phyloP scores from a whole-genome alignment of 441 rosid species.

The Mallotus japonicus region DNA sequence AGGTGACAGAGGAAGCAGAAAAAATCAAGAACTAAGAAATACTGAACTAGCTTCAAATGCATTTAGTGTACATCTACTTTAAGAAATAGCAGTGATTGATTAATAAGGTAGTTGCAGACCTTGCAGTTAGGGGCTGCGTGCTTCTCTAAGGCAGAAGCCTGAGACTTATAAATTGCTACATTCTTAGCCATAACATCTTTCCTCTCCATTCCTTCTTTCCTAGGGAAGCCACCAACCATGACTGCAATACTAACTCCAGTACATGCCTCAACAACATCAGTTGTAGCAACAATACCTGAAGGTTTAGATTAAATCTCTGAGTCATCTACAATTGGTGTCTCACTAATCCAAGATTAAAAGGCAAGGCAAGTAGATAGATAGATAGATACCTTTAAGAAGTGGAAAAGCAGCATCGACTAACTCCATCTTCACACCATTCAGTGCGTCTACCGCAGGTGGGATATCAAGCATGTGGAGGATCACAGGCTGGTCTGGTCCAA shows the following conservation, averaged over 20 bases:
- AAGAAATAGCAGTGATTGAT: too few species aligned
- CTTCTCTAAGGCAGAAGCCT: constrained; percentile 88
- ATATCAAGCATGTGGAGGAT: constrained; percentile 98
- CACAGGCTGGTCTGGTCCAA: constrained; percentile 95
- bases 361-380: too few species aligned
- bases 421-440: constrained; percentile 96
- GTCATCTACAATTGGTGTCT: too few species aligned
- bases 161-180: constrained; percentile 89
- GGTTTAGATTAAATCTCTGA: too few species aligned
- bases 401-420: constrained; percentile 93
- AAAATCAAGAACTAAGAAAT: not conserved
- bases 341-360: too few species aligned
- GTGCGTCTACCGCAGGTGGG: constrained; percentile 88
- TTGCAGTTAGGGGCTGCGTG: constrained; percentile 93
- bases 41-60: not conserved
- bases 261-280: constrained; percentile 95
- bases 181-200: constrained; percentile 95
- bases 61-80: not conserved
- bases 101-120: constrained; percentile 35
- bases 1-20: constrained; percentile 2
- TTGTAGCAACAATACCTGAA: constrained; percentile 89
- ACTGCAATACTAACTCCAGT: constrained; percentile 83
- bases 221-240: constrained; percentile 98
- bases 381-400: constrained; percentile 70
- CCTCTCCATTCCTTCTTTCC: constrained; percentile 98